Evolutionary conservation across 805 yeast genomes (phyloP), one percentile per base, ranked within the genome.

Genomic region (Metschnikowia orientalis): DNA sequence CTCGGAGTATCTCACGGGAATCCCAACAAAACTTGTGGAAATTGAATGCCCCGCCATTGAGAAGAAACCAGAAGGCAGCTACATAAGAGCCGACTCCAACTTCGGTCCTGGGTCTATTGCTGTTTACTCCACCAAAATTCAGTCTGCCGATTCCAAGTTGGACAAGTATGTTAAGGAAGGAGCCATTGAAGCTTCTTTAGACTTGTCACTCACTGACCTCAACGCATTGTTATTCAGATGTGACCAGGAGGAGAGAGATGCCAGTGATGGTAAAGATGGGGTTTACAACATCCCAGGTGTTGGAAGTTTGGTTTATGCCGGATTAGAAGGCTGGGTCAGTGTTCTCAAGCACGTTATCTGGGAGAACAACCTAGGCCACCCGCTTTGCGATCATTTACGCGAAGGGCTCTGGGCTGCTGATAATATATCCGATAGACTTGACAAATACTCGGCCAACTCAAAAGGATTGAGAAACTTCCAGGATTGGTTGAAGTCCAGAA

Each of bases 31-130:
- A 42, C 60, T 87, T 2, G 67, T 57, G 5, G 73, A 70, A 16
- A 54, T 89, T 3, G 61, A 67, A 2, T 59, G 69, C 1, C 78
- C 88, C 6, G 41, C 44, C 0, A 58, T 82, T 21, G 67, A 62
- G 4, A 63, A 51, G 31, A 65, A 73, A 38, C 69, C 62, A 4
- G 53, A 60, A 4, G 69, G 71, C 22, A 63, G 89, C 3, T 62
- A 67, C 4, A 76, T 92, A 33, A 59, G 52, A 0, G 59, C 83
- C 6, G 82, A 86, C 14, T 73, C 64, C 0, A 26, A 43, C 4
- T 89, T 90, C 60, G 88, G 90, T 3, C 90, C 84, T 32, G 98
- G 98, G 3, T 82, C 96, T 2, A 86, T 92, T 46, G 86, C 95
- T 0, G 80, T 92, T 2, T 73, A 86, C 48, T 70, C 80, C 19